Percentiles rank a stretch among this genome's conserved stretches.
Evolutionary conservation across 768 basidiomycete species (phyloP).

Genomic region (Suillus cothurnatus): DNA sequence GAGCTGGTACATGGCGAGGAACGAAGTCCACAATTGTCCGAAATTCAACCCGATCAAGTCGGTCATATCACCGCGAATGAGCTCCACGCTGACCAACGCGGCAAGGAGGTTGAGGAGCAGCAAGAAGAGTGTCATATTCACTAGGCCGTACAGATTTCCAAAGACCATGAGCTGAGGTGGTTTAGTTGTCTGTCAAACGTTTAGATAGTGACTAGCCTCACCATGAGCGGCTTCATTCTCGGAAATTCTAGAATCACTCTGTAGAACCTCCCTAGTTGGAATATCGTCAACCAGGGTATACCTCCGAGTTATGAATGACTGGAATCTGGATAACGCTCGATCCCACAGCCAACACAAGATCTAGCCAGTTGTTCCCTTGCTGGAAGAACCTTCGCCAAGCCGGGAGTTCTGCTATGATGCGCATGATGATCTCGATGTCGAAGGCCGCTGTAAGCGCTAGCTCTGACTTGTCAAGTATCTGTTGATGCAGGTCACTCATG

Average conservation of each 20-base stretch:
- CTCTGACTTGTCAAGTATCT: conserved; percentile 65
- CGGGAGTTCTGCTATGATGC: conserved; percentile 71
- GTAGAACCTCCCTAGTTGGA: conserved; percentile 88
- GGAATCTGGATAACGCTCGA: conserved; percentile 87
- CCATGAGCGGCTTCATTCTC: conserved; percentile 86
- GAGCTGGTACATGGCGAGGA: conserved; percentile 85
- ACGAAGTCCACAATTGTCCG: conserved; percentile 80
- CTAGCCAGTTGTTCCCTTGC: conserved; percentile 65
- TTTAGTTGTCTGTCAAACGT: conserved; percentile 6
- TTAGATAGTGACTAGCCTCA: conserved; percentile 32
- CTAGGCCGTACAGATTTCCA: conserved; percentile 87
- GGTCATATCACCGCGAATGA: conserved; percentile 81
- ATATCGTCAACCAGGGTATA: conserved; percentile 89
- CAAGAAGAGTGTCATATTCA: conserved; percentile 92
- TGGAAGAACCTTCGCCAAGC: conserved; percentile 82
- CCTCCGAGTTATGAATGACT: conserved; percentile 55
- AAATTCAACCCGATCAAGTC: conserved; percentile 65
- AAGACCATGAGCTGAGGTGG: conserved; percentile 74
- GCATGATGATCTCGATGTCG: conserved; percentile 83
- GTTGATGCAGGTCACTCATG: conserved; percentile 45
- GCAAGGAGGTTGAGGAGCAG: conserved; percentile 85
- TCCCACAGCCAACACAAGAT: conserved; percentile 72
- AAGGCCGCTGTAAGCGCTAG: conserved; percentile 80
- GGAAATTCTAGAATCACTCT: conserved; percentile 89
- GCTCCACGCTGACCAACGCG: conserved; percentile 79